Conservation (phyloP, 176 grass and related monocot species). For the Hordeum vulgare region DNA sequence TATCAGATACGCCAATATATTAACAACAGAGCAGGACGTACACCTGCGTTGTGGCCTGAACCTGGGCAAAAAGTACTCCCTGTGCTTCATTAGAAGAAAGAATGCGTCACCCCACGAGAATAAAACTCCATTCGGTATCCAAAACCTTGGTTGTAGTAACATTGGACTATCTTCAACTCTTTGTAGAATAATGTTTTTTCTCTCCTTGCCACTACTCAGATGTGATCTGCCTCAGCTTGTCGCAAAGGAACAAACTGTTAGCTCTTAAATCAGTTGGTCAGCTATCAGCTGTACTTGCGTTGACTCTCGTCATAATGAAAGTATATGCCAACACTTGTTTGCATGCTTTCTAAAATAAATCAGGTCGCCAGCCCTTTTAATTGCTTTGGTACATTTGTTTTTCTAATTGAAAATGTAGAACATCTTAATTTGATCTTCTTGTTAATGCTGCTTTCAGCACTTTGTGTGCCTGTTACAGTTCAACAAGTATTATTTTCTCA, state of each 20-base stretch:
- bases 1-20: no score
- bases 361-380: background rate
- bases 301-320: background rate
- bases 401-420: conserved; percentile 3
- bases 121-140: no score
- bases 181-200: background rate
- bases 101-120: background rate
- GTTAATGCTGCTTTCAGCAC: background rate
- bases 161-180: background rate
- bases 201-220: background rate
- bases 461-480: background rate
- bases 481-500: background rate
- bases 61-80: no score
- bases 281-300: background rate
- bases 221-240: background rate
- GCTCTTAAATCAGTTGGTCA: background rate
- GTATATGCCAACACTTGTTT: background rate
- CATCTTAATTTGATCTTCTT: background rate
- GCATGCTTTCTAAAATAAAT: background rate
- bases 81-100: no score
- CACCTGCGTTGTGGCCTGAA: no score
- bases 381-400: background rate
- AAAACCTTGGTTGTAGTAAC: background rate
- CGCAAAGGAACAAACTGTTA: background rate
- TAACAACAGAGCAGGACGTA: no score